A percentile compares a stretch with the other conserved stretches of the same genome.
Conservation (phyloP, 2,329 filamentous ascomycete species). For the Didymella segeticola region DNA sequence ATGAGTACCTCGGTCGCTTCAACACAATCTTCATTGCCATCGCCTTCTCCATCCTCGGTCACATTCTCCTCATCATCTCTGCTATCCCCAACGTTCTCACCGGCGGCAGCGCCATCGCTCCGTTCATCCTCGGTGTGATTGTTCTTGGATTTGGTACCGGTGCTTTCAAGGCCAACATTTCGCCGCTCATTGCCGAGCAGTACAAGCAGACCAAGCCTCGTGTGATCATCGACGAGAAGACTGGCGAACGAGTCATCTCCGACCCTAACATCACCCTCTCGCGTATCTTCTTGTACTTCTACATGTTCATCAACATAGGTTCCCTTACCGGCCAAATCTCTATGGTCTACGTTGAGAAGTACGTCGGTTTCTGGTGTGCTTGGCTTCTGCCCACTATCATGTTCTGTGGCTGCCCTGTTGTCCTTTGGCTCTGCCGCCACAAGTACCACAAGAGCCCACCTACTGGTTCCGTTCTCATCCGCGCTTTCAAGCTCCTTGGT, state of each 20-base stretch:
- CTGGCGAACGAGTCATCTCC: slow-evolving; percentile 72
- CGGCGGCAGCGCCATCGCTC: slow-evolving; percentile 54
- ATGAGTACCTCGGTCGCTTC: slow-evolving; percentile 67
- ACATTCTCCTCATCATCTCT: slow-evolving; percentile 62
- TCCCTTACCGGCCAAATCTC: slow-evolving; percentile 71
- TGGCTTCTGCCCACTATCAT: slow-evolving; percentile 71
- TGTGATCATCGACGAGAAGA: slow-evolving; percentile 60
- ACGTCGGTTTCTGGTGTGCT: slow-evolving; percentile 76
- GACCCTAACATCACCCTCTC: slow-evolving; percentile 73
- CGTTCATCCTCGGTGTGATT: slow-evolving; percentile 59
- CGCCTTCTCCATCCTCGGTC: slow-evolving; percentile 58
- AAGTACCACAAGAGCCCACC: slow-evolving; percentile 70
- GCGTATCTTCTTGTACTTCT: slow-evolving; percentile 60
- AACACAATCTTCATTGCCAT: slow-evolving; percentile 64
- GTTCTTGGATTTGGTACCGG: slow-evolving; percentile 56
- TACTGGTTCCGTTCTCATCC: slow-evolving; percentile 73
- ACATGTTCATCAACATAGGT: slow-evolving; percentile 68
- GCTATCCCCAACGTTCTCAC: slow-evolving; percentile 57
- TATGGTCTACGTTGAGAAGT: slow-evolving; percentile 79
- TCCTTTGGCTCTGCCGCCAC: slow-evolving; percentile 66
- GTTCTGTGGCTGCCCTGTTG: slow-evolving; percentile 67
- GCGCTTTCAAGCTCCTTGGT: slow-evolving; percentile 67
- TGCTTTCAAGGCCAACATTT: slow-evolving; percentile 57
- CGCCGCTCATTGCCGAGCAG: slow-evolving; percentile 74
- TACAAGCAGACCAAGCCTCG: slow-evolving; percentile 65